phyloP scores from a whole-genome alignment of 768 basidiomycete species.

The Amanita muscaria region DNA sequence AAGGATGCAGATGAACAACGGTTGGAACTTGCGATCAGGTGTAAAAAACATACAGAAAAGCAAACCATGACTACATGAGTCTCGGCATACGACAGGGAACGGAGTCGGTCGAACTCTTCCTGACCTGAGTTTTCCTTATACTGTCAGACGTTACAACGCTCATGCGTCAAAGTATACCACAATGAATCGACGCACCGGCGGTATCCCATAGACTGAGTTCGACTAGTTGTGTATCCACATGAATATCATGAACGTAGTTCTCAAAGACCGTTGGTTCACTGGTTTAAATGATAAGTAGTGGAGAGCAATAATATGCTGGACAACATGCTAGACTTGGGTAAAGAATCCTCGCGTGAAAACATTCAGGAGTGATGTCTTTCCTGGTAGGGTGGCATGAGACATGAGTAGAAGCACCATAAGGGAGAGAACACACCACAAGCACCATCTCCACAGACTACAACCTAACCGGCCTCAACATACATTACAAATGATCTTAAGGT shows the following conservation, averaged over 20 bases:
- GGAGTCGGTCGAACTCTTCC: slow-evolving; percentile 90
- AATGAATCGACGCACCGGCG: slow-evolving; percentile 53
- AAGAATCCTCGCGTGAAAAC: slow-evolving; percentile 90
- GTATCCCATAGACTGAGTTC: slow-evolving; percentile 98
- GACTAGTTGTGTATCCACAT: slow-evolving; percentile 78
- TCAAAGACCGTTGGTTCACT: slow-evolving; percentile 96
- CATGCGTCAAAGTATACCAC: slow-evolving; percentile 12
- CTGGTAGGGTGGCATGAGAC: slow-evolving; percentile 26
- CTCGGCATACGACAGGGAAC: slow-evolving; percentile 94
- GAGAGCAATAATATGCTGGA: not conserved
- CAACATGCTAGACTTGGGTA: slow-evolving; percentile 81
- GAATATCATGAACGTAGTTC: slow-evolving; percentile 89
- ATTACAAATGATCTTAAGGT: not conserved
- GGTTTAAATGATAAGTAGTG: slow-evolving; percentile 3
- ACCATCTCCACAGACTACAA: slow-evolving; percentile 94
- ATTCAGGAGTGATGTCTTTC: slow-evolving; percentile 79
- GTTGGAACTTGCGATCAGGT: slow-evolving; percentile 9
- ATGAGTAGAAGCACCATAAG: slow-evolving; percentile 12
- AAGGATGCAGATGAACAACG: not conserved
- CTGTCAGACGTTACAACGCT: slow-evolving; percentile 22
- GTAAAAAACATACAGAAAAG: slow-evolving; percentile 66
- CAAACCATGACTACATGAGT: slow-evolving; percentile 96
- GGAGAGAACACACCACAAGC: slow-evolving; percentile 64
- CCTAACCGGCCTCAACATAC: slow-evolving; percentile 20
- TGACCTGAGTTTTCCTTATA: slow-evolving; percentile 48